Evolutionary conservation across 2,329 filamentous ascomycete species (phyloP).

Genomic region (Aspergillus sp.): DNA sequence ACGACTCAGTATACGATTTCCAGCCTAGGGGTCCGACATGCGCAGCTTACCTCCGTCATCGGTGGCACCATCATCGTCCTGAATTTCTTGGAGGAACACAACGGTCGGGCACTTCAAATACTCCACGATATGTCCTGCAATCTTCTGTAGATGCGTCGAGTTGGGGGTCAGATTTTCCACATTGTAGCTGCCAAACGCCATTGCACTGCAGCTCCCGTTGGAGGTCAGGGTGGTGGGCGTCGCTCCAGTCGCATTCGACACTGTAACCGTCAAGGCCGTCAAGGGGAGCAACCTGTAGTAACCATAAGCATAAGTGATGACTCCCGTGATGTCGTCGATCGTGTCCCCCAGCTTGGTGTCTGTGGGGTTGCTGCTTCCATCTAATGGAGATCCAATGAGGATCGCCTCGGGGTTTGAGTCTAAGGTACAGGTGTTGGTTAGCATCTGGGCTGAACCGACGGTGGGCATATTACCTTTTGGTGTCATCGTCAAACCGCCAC

Average conservation of each 20-base stretch:
- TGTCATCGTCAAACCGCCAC: slow-evolving; percentile 65
- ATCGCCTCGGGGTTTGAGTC: slow-evolving; percentile 71
- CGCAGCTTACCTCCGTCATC: slow-evolving; percentile 53
- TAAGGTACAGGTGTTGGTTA: slow-evolving; percentile 13
- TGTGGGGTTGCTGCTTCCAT: slow-evolving; percentile 60
- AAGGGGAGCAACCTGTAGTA: slow-evolving; percentile 68
- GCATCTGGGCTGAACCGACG: neutral
- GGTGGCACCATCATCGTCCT: slow-evolving; percentile 63
- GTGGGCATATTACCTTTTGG: slow-evolving; percentile 44
- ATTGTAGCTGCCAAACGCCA: slow-evolving; percentile 69
- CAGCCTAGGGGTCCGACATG: neutral
- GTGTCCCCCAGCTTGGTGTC: slow-evolving; percentile 64
- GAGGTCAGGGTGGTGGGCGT: slow-evolving; percentile 53
- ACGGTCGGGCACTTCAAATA: slow-evolving; percentile 64
- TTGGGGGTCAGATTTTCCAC: slow-evolving; percentile 65
- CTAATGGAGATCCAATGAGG: slow-evolving; percentile 63
- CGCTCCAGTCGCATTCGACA: slow-evolving; percentile 46
- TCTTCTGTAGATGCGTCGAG: slow-evolving; percentile 54
- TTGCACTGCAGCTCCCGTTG: slow-evolving; percentile 54
- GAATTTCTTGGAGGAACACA: slow-evolving; percentile 69
- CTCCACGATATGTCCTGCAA: slow-evolving; percentile 65
- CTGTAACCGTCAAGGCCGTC: slow-evolving; percentile 54
- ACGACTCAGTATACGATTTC: neutral
- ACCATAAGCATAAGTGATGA: slow-evolving; percentile 64
- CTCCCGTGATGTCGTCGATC: slow-evolving; percentile 66